These are phyloP conservation scores for Neonectria neomacrospora DNA, from an alignment of 2,329 filamentous ascomycete species.

Conservation along the genomic window DNA sequence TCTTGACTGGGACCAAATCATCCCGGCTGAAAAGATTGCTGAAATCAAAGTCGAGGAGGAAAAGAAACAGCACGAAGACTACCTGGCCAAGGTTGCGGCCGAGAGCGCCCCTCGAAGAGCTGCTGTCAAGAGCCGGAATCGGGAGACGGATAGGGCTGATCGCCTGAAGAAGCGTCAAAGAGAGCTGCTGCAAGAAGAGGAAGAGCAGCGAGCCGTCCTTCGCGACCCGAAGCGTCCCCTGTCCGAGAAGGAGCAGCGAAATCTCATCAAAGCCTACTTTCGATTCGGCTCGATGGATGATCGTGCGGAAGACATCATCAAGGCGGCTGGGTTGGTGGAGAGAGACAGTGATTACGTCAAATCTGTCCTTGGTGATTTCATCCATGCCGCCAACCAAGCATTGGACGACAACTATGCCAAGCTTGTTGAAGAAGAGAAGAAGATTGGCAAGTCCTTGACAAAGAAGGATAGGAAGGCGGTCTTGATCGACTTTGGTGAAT, in stretches of 20 bases:
- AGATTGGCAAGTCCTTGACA: constrained; percentile 82
- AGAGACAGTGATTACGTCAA: constrained; percentile 85
- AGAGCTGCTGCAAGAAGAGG: constrained; percentile 72
- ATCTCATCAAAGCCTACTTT: constrained; percentile 90
- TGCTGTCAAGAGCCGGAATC: constrained; percentile 66
- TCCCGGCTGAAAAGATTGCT: constrained; percentile 91
- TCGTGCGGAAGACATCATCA: constrained; percentile 85
- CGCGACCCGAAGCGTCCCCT: constrained; percentile 90
- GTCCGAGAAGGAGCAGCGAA: constrained; percentile 90
- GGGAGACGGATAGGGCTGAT: constrained; percentile 71
- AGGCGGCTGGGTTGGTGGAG: constrained; percentile 84
- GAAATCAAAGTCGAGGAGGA: constrained; percentile 91
- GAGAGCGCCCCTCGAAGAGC: constrained; percentile 86
- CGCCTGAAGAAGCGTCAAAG: constrained; percentile 74
- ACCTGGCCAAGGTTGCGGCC: constrained; percentile 83
- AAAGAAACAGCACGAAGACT: constrained; percentile 82
- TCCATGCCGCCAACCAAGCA: constrained; percentile 66
- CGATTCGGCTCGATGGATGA: constrained; percentile 92
- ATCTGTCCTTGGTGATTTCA: constrained; percentile 79
- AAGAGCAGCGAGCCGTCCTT: constrained; percentile 78
- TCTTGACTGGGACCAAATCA: constrained; percentile 98
- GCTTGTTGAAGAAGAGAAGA: constrained; percentile 83
- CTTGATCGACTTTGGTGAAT: constrained; percentile 90
- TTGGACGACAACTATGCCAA: constrained; percentile 75
- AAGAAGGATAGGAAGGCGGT: constrained; percentile 99